Base-by-base conservation (phyloP, 73 alveolate genomes). In the Tetrahymena malaccensis region DNA sequence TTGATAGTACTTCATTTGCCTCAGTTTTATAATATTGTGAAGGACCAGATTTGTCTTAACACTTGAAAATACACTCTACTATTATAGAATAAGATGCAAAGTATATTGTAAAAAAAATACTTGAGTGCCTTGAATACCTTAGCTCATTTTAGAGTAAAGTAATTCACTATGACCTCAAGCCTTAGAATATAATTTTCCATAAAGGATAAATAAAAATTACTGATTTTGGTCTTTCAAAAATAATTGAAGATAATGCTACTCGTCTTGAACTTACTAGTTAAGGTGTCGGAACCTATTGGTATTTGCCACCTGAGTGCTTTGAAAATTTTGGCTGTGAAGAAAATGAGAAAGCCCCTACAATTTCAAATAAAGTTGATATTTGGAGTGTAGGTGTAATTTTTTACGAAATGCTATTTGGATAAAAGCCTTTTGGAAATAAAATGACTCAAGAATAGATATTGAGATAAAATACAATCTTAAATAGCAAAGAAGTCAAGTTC, bases 211-310 rank as follows among this genome's bases (percentile, higher is more conserved):
- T 96, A 8, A 98, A 98, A 97, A 98, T 98, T 34, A 96, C 98
- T 35, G 99, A 98, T 97, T 98, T 98, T 95, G 99, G 99, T 7
- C 97, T 98, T 31, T 98, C 98, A 15, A 98, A 98, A 96, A 97
- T 97, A 6, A 93, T 98, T 22, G 99, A 98, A 95, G 97, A 97
- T 85, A 96, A 97, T 94, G 96, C 94, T 19, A 98, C 98, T 50
- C 95, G 97, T 57, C 97, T 98, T 57, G 98, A 98, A 96, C 95
- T 98, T 21, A 98, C 99, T 15, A 97, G 98, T 2, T 97, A 98
- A 95, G 99, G 99, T 40, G 99, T 98, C 3, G 99, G 99, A 4
- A 98, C 99, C 43, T 98, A 98, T 97, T 98, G 99, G 99, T 98
- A 98, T 97, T 97, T 97, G 94, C 99, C 99, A 56, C 99, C 99